A percentile compares a stretch with the other conserved stretches of the same genome.
Evolutionary conservation across 768 basidiomycete species (phyloP).

Genomic region (Nidularia pulvinata): DNA sequence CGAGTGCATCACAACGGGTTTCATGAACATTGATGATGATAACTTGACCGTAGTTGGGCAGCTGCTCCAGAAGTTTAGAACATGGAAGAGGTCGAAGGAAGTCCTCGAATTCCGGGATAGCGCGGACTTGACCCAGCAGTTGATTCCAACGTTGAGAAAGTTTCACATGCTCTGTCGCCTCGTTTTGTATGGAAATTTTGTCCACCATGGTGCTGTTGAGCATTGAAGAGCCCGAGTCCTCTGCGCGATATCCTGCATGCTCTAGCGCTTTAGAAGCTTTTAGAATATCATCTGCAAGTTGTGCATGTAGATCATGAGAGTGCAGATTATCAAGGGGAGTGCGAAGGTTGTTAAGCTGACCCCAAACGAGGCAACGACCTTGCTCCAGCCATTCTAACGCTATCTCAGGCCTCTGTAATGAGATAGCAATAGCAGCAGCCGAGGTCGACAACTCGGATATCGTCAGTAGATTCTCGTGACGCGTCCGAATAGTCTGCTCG

Average conservation of each 20-base stretch:
- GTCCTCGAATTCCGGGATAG: slow-evolving; percentile 18
- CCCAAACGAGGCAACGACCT: slow-evolving; percentile 12
- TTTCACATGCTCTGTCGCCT: background rate
- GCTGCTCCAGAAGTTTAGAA: slow-evolving; percentile 11
- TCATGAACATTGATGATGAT: slow-evolving; percentile 30
- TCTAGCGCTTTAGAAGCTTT: slow-evolving; percentile 2
- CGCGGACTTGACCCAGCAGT: slow-evolving; percentile 1
- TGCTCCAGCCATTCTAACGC: slow-evolving; percentile 13
- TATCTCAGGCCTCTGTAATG: background rate
- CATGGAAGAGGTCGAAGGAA: slow-evolving; percentile 22
- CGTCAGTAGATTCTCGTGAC: slow-evolving; percentile 5
- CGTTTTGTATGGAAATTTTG: slow-evolving; percentile 5
- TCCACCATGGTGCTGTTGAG: background rate
- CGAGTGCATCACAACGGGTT: slow-evolving; percentile 33
- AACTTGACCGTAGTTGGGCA: slow-evolving; percentile 23
- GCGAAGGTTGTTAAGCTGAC: slow-evolving; percentile 7
- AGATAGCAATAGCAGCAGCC: slow-evolving; percentile 6
- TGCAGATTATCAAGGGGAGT: slow-evolving; percentile 6
- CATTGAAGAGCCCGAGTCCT: background rate
- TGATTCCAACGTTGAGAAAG: slow-evolving; percentile 5
- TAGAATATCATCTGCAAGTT: slow-evolving; percentile 1
- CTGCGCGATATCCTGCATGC: background rate
- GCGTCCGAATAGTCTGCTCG: slow-evolving; percentile 8
- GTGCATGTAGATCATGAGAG: background rate
- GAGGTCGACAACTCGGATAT: slow-evolving; percentile 2